Evolutionary conservation across 805 yeast species (phyloP), one percentile per base, ranked within the genome.

Genomic region (Hanseniaspora nectarophila): DNA sequence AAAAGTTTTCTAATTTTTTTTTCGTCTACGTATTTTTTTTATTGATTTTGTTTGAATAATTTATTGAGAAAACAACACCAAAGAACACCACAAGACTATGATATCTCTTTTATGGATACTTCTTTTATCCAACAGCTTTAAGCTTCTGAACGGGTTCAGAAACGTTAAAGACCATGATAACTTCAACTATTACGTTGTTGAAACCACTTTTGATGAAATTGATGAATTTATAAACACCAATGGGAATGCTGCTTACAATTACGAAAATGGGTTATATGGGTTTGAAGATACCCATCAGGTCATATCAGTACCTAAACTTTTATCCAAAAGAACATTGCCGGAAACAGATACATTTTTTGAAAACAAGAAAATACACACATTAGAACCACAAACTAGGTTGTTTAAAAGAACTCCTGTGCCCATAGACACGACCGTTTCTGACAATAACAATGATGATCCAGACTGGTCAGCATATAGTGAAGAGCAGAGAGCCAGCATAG

Each of bases 361-460:
- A 8, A 31, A 28, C 15, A 31, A 23, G 10, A 21, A 24, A 20
- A 20, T 34, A 15, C 47, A 42, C 34, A 5, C 38, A 12, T 26
- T 49, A 13, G 12, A 24, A 47, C 75, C 76, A 2, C 77, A 81
- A 3, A 75, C 73, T 58, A 63, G 58, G 54, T 68, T 86, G n/a
- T 59, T 65, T 4, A 77, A 74, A 60, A 70, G 94, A 60, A 62
- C 74, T 15, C 86, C 90, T 0, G 73, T 82, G 7, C 74, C 76
- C 5, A 55, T 63, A 55, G 18, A 53, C 56, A 8, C 72, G 71
- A 1, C 57, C 67, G 6, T 88, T 80, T 60, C 78, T 84, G 1
- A 72, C 81, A 10, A 67, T 74, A 63, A 58, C 63, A 43, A 71
- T 72, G 0, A 62, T 78, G 40, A 39, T 39, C 33, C 34, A 10